Evolutionary conservation across 345 rosid genomes (phyloP), one percentile per base, ranked within the genome.

Genomic region (Citrus unshiu): DNA sequence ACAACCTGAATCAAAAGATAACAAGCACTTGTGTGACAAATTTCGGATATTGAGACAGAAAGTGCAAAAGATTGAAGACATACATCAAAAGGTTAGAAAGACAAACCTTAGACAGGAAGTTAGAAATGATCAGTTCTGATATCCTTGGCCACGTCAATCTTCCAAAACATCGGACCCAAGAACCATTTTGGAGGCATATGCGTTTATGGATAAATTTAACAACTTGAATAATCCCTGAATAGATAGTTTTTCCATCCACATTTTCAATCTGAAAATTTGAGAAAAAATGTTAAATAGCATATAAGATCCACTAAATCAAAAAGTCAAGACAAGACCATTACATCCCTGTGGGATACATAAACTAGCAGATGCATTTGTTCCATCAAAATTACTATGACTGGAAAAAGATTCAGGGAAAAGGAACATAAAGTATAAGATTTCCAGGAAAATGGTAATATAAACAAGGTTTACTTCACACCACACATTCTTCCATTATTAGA

Each of bases 61-160:
- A 66, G 40, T 34, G 58, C 7, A 5, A 9, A 58, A 59, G n/a
- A 77, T 39, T 27, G 58, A 18, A 70, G 60, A 57, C 13, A 32
- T 62, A 34, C 43, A 46, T n/a, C 54, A 40, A 72, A 73, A 64
- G 7, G 51, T 58, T 60, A 57, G 30, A 72, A 79, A 54, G 25
- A 72, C 85, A 37, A 83, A 93, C 99, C 99, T 93, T 92, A n/a
- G 99, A 93, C 60, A 96, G 97, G 72, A 94, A 92, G 79, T 85
- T 91, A 62, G 93, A 86, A 73, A 96, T 94, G 70, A 96, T 87
- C 72, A 94, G 84, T 81, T 94, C 98, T 25, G 97, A 90, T 77
- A 93, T 88, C 85, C 99, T 90, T 43, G 97, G 92, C 98, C 98
- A 96, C 54, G 95, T 88, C 89, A 96, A 86, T 82, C 91, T 93